Percentiles rank a stretch among this genome's conserved stretches.
Evolutionary conservation across 177 flowering plant species (phyloP).

Genomic region (Telopea speciosissima): DNA sequence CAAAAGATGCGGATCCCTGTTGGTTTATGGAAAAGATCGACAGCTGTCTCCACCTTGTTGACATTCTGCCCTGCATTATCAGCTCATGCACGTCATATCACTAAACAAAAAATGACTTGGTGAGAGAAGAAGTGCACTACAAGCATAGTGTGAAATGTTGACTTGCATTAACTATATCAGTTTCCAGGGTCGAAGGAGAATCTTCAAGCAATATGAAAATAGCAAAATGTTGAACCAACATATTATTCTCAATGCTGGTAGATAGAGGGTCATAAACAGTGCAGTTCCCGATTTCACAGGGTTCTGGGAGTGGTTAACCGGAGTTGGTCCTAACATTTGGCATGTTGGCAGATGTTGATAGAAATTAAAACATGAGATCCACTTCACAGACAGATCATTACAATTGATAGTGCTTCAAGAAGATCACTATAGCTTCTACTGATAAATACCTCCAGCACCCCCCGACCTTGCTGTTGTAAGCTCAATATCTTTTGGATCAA

Average conservation of each 20-base stretch:
- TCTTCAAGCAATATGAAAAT: neutral
- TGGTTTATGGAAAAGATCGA: slow-evolving; percentile 93
- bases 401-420: neutral
- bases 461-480: slow-evolving; percentile 96
- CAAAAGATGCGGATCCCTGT: slow-evolving; percentile 98
- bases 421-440: neutral
- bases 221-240: neutral
- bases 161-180: neutral
- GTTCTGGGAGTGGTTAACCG: too few species aligned
- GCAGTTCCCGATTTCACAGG: neutral
- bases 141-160: neutral
- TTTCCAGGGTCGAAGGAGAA: neutral
- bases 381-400: neutral
- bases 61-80: slow-evolving; percentile 90
- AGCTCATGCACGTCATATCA: slow-evolving; percentile 10
- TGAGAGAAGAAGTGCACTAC: neutral
- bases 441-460: slow-evolving; percentile 92
- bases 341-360: neutral
- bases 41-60: slow-evolving; percentile 98
- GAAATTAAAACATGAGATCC: neutral
- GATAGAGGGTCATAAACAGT: neutral
- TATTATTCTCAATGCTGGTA: neutral
- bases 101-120: neutral
- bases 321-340: too few species aligned
- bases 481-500: slow-evolving; percentile 95